phyloP scores from a whole-genome alignment of 768 basidiomycete genomes.

The Calocybe gangraenosa region DNA sequence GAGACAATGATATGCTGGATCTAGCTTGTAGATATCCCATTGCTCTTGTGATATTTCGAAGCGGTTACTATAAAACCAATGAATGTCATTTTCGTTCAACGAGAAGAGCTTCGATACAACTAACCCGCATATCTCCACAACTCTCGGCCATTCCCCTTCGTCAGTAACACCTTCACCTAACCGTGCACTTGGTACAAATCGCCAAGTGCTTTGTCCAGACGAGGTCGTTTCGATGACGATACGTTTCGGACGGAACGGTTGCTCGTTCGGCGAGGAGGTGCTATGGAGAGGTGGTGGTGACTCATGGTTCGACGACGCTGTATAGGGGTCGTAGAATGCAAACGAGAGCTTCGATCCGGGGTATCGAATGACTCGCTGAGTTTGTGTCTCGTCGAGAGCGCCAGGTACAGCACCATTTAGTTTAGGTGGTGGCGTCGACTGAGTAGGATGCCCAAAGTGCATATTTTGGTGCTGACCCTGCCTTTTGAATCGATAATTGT shows the following conservation, averaged over 20 bases:
- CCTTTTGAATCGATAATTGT: too few relatives aligned
- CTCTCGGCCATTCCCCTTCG: slow-evolving; percentile 70
- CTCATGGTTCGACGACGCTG: slow-evolving; percentile 42
- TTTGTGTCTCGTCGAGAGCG: slow-evolving; percentile 59
- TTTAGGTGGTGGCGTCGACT: slow-evolving; percentile 9
- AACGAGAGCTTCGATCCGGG: slow-evolving; percentile 62
- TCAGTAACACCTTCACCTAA: slow-evolving; percentile 51
- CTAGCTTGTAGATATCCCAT: slow-evolving; percentile 85
- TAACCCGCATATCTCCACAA: slow-evolving; percentile 68
- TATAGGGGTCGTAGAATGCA: slow-evolving; percentile 68
- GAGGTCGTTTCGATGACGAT: slow-evolving; percentile 67
- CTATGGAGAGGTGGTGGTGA: slow-evolving; percentile 34
- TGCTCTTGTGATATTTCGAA: slow-evolving; percentile 65
- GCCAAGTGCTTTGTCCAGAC: slow-evolving; percentile 58
- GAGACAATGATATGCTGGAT: slow-evolving; percentile 66
- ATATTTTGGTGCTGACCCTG: too few relatives aligned
- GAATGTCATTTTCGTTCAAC: slow-evolving; percentile 5
- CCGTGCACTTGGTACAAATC: slow-evolving; percentile 72
- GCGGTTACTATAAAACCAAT: slow-evolving; percentile 32
- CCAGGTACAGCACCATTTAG: slow-evolving; percentile 55
- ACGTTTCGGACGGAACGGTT: slow-evolving; percentile 53
- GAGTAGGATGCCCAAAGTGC: too few relatives aligned
- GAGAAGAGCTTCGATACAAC: slow-evolving; percentile 16
- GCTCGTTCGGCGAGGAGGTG: slow-evolving; percentile 41
- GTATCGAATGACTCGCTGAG: slow-evolving; percentile 54